Conservation (phyloP, 768 basidiomycete genomes). For the Brasilioporus rufonigricans region DNA sequence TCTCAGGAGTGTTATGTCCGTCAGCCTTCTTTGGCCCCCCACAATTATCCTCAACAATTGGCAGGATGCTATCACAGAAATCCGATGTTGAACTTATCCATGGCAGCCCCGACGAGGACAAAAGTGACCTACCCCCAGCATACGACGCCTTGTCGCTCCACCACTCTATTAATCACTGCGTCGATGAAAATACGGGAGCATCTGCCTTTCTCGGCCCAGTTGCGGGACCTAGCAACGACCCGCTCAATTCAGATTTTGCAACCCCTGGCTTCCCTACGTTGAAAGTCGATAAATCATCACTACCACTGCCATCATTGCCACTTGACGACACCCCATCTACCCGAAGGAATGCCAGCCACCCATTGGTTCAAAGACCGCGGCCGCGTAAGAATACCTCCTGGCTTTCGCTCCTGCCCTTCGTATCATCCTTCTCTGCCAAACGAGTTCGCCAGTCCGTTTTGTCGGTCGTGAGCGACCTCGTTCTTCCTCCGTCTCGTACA, state of each 20-base stretch:
- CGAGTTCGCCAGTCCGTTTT: slow-evolving; percentile 53
- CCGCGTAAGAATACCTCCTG: slow-evolving; percentile 20
- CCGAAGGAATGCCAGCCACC: neutral
- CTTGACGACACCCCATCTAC: neutral
- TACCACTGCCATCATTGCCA: neutral
- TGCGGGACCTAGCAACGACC: neutral
- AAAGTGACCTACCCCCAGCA: slow-evolving; percentile 13
- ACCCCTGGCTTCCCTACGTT: neutral
- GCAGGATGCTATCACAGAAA: slow-evolving; percentile 2
- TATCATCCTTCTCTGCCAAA: slow-evolving; percentile 31
- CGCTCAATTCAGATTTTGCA: too few species aligned
- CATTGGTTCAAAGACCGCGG: neutral
- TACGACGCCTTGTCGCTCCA: slow-evolving; percentile 9
- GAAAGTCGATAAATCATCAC: neutral
- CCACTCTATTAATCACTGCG: neutral
- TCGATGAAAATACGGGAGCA: neutral
- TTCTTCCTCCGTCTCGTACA: slow-evolving; percentile 18
- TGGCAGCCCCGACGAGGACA: neutral
- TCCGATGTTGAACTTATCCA: neutral
- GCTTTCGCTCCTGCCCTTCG: slow-evolving; percentile 31
- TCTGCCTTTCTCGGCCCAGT: neutral
- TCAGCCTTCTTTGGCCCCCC: neutral
- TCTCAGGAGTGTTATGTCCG: neutral
- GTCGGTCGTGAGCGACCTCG: slow-evolving; percentile 52
- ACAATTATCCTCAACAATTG: neutral